Conservation (phyloP, 306 rosid species). For the Lupinus albus region DNA sequence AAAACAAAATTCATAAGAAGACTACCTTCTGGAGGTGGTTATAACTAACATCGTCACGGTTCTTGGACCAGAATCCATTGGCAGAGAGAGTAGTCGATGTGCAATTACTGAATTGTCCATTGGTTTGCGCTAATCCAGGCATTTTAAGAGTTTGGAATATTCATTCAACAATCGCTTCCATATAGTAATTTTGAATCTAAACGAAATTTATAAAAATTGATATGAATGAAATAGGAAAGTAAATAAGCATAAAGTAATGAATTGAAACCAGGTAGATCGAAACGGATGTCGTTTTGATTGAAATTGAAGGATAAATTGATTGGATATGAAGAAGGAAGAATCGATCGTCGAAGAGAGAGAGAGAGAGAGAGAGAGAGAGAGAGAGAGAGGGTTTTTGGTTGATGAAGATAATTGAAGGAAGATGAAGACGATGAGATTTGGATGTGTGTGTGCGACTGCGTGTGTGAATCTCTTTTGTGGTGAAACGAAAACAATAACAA, state of each 20-base stretch:
- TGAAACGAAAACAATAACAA: conserved; percentile 35
- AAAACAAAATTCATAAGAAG: not conserved
- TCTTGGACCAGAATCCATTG: conserved; percentile 89
- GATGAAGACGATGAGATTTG: conserved; percentile 67
- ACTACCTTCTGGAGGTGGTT: conserved; percentile 91
- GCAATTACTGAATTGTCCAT: conserved; percentile 68
- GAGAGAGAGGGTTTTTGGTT: conserved; percentile 55
- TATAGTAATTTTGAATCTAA: conserved; percentile 37
- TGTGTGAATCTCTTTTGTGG: conserved; percentile 46
- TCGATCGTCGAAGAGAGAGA: conserved; percentile 37
- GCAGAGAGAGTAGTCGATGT: conserved; percentile 64
- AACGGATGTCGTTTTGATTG: conserved; percentile 37
- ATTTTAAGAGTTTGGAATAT: conserved; percentile 59
- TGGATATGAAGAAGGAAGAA: conserved; percentile 15
- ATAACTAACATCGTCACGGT: conserved; percentile 65
- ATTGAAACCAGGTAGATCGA: conserved; percentile 49
- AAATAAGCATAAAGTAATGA: conserved; percentile 28
- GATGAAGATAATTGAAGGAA: conserved; percentile 31
- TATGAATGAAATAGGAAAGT: conserved; percentile 38
- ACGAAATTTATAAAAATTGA: conserved; percentile 32
- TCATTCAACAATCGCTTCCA: conserved; percentile 46
- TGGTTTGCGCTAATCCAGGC: conserved; percentile 82
- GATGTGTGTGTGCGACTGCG: conserved; percentile 52
- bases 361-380: conserved; percentile 33
- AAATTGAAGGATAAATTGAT: conserved; percentile 4